Evolutionary conservation across 2,329 filamentous ascomycete species (phyloP).

Genomic region (Dothistroma septosporum): DNA sequence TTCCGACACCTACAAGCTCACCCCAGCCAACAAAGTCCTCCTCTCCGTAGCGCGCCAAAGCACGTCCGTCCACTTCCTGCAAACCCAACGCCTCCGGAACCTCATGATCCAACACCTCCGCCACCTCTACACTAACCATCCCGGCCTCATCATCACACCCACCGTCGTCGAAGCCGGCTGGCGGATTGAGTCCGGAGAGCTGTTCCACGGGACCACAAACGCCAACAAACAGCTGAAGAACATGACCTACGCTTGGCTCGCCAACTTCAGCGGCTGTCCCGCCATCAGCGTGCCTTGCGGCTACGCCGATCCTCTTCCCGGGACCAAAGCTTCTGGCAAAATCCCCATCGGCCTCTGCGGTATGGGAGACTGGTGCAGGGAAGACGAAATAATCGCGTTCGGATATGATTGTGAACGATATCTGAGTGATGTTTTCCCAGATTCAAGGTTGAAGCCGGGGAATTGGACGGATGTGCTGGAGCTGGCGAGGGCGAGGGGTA

Average conservation of each 20-base stretch:
- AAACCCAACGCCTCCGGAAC: constrained; percentile 67
- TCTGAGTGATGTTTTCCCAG: constrained; percentile 38
- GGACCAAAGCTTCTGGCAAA: constrained; percentile 50
- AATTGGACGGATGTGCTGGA: constrained; percentile 41
- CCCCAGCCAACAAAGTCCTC: constrained; percentile 64
- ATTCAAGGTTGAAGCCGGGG: constrained; percentile 35
- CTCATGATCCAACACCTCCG: constrained; percentile 76
- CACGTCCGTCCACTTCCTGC: constrained; percentile 64
- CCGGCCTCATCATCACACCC: constrained; percentile 73
- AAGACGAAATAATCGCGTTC: constrained; percentile 51
- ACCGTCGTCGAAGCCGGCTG: constrained; percentile 73
- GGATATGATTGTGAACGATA: constrained; percentile 50
- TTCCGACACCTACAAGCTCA: constrained; percentile 52
- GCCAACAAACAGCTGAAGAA: constrained; percentile 51
- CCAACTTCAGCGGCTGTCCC: constrained; percentile 77
- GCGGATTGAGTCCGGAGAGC: constrained; percentile 55
- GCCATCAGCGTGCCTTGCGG: constrained; percentile 71
- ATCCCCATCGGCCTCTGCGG: constrained; percentile 53
- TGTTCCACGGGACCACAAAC: constrained; percentile 63
- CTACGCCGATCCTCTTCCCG: constrained; percentile 51
- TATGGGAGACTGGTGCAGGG: constrained; percentile 53
- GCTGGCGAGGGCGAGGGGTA: constrained; percentile 10
- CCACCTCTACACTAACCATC: constrained; percentile 63
- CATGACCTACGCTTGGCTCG: constrained; percentile 66
- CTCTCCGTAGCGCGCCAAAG: constrained; percentile 62